Evolutionary conservation across 805 yeast species (phyloP).

Genomic region (Spathaspora boniae): DNA sequence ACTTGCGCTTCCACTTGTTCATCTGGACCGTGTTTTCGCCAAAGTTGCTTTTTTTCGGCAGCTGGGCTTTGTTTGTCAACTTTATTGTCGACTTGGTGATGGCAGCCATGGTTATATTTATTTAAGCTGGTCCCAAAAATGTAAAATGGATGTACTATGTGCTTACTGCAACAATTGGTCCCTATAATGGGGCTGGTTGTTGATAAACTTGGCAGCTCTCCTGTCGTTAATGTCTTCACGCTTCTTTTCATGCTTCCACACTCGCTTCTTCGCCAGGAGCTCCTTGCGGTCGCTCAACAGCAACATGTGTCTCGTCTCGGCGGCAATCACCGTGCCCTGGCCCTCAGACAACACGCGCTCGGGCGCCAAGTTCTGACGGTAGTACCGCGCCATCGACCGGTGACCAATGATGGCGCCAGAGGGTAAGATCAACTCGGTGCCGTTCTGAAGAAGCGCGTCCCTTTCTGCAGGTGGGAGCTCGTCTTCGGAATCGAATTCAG

Average conservation of each 20-base stretch:
- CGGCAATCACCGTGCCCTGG: conserved; percentile 46
- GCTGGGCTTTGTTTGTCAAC: conserved; percentile 62
- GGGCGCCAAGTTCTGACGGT: conserved; percentile 42
- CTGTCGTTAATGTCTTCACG: conserved; percentile 50
- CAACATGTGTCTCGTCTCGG: conserved; percentile 51
- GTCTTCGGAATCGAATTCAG: conserved; percentile 23
- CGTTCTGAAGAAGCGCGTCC: conserved; percentile 31
- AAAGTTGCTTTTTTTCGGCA: conserved; percentile 72
- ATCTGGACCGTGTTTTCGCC: conserved; percentile 99
- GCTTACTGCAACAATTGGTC: conserved; percentile 36
- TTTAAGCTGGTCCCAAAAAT: conserved; percentile 3
- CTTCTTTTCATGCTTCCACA: conserved; percentile 55
- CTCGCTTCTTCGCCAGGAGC: conserved; percentile 46
- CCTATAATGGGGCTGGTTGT: conserved; percentile 72
- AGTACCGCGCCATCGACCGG: conserved; percentile 40
- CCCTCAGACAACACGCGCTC: conserved; percentile 44
- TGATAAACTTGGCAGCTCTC: conserved; percentile 66
- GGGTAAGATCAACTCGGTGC: conserved; percentile 39
- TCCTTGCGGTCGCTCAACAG: conserved; percentile 36
- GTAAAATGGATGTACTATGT: conserved; percentile 3
- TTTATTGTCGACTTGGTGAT: conserved; percentile 41
- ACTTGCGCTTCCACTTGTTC: conserved; percentile 79
- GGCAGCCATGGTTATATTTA: conserved; percentile 21
- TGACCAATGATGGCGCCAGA: conserved; percentile 43
- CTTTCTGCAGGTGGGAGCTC: conserved; percentile 22